Base-by-base conservation (phyloP, 441 rosid species). In the Adansonia grandidieri region DNA sequence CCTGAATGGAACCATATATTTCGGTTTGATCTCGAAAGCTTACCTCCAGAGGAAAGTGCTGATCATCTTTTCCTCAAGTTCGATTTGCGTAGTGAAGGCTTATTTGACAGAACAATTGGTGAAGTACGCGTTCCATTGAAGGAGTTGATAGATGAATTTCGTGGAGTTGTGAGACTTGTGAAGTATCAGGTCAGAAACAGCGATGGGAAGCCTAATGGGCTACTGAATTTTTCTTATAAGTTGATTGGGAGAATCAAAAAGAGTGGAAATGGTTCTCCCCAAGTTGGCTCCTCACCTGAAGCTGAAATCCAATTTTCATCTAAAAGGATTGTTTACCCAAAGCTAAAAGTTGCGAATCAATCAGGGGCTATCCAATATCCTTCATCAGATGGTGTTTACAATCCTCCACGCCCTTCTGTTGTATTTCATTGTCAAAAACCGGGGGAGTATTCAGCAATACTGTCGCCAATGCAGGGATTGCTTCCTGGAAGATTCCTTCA, bases 1-100 rank as follows among this genome's bases (percentile, higher is more conserved):
- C 92, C 90, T 0, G 85, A 86, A 58, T 89, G 92, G 90, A 86
- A 87, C 69, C 84, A 87, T 56, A 1, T 37, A 9, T 47, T 87
- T 80, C 44, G 70, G 44, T 82, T 89, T 64, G 84, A 89, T 82
- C 81, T 89, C 1, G 19, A 28, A 53, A 4, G 68, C 50, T 50
- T 80, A 15, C 45, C 67, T 15, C 48, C 77, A 2, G 60, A 19
- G 4, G 60, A 73, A 15, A 37, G 32, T 0, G 24, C n/a, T n/a
- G 54, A n/a, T 64, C 28, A 75, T 69, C 74, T 83, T 3, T 83
- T 82, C 11, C 74, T 89, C 63, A 77, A 22, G 68, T 86, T 87
- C 66, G 85, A 86, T 57, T 61, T 89, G 54, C 75, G 78, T 4
- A 63, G 47, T 9, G 80, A 80, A 32, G 79, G 87, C 5, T 84